Base-by-base conservation (phyloP, 352 stramenopile species). In the Discostella stelligera region DNA sequence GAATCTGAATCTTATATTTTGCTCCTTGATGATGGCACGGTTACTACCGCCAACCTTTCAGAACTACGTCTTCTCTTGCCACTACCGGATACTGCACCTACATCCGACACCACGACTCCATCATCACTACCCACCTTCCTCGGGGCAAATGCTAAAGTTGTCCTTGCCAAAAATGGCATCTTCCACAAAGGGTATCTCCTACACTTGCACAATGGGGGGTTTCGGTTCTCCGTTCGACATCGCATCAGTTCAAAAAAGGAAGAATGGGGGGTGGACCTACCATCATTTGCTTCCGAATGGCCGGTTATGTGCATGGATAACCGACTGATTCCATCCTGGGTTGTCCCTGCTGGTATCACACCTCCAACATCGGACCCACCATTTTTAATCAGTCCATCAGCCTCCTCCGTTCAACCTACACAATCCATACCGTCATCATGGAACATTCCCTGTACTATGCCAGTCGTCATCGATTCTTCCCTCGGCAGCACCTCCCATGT, bases 211-310 rank as follows among this genome's bases (percentile, higher is more conserved):
- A 14, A 60, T 5, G 52, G 52, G 11, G 21, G 27, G 11, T 60
- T 41, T 21, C 52, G 21, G 2, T 61, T 61, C 23, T 41, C 23
- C 21, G 30, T 61, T 13, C 30, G 39, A 20, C 39, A n/a, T 5
- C 53, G 39, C 13, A 30, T 59, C 13, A 63, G 53, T 21, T 53
- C 14, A 8, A 71, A 71, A 16, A 32, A 32, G 11, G 50, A 71
- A 63, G 63, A 71, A 32, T 71, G 50, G 48, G 63, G 63, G 63
- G 50, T 71, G 3, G 14, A 30, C 14, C 11, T 71, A 0, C 63
- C 49, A 54, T 37, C 60, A n/a, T 49, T 70, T 7, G 3, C 63
- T 0, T 61, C 11, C 13, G 9, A 6, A 7, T 71, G 63, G 30
- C 32, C 53, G 0, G 50, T 62, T 4, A 37, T 62, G 5, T 71